These are phyloP conservation scores for Claviceps fusiformis DNA, from an alignment of 2,329 filamentous ascomycete species.

Conservation along the genomic window DNA sequence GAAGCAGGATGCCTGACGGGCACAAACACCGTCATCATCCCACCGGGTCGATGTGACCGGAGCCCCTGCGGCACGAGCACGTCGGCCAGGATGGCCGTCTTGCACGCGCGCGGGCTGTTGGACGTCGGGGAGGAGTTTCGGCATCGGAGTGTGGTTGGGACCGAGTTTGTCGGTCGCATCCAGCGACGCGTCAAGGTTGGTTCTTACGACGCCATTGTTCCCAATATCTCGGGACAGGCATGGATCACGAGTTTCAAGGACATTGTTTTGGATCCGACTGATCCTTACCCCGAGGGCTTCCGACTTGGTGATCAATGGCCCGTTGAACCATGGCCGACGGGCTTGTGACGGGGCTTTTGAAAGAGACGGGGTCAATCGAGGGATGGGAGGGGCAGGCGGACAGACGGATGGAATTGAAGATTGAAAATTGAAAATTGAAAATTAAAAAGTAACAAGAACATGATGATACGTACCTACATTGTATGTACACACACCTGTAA, in stretches of 20 bases:
- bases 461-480: too few species aligned
- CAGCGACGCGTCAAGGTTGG: conserved; percentile 24
- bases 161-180: conserved; percentile 27
- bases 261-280: conserved; percentile 26
- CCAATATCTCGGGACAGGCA: conserved; percentile 27
- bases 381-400: too few species aligned
- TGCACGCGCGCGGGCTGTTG: conserved; percentile 27
- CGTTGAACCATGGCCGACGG: not conserved
- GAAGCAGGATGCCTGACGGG: conserved; percentile 15
- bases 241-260: conserved; percentile 33
- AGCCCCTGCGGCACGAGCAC: conserved; percentile 33
- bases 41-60: conserved; percentile 30
- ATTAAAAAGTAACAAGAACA: too few species aligned
- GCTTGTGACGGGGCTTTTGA: not conserved
- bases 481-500: too few species aligned
- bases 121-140: conserved; percentile 22
- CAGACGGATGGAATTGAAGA: not conserved
- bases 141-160: conserved; percentile 28
- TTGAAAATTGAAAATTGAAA: too few species aligned
- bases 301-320: conserved; percentile 4
- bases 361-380: too few species aligned
- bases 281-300: conserved; percentile 28
- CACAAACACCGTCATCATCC: conserved; percentile 28
- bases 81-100: conserved; percentile 27
- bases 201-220: conserved; percentile 23